A percentile compares a stretch with the other conserved stretches of the same genome.
Evolutionary conservation across 2,329 filamentous ascomycete genomes (phyloP).

Genomic region (Phyllosticta ampelicida): DNA sequence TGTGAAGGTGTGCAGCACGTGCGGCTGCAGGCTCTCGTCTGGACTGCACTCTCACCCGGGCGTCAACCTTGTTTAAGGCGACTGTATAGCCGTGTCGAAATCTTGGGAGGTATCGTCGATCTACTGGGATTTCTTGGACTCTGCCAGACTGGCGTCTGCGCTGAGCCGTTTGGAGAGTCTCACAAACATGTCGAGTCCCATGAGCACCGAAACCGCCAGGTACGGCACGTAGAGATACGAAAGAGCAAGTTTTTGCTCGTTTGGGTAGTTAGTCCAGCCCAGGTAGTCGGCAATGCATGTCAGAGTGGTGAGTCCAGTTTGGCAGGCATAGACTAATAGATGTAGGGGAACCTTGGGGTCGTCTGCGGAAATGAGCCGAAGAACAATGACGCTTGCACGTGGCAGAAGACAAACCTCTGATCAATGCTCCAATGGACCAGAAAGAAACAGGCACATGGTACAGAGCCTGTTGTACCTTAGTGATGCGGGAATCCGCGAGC

Average conservation of each 20-base stretch:
- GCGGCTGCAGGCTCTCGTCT: not conserved
- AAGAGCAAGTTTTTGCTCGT: conserved; percentile 20
- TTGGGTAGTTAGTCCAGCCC: conserved; percentile 36
- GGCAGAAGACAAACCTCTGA: conserved; percentile 31
- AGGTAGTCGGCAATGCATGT: conserved; percentile 52
- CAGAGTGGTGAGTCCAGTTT: conserved; percentile 51
- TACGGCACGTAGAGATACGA: conserved; percentile 31
- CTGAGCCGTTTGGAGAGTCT: conserved; percentile 1
- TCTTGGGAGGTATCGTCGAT: not conserved
- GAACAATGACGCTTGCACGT: conserved; percentile 10
- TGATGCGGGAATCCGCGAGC: not conserved
- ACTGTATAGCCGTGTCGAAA: not conserved
- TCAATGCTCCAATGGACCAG: conserved; percentile 48
- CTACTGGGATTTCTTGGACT: conserved; percentile 4
- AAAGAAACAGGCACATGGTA: conserved; percentile 52
- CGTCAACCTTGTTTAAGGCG: not conserved
- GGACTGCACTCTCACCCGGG: not conserved
- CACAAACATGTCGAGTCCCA: conserved; percentile 9
- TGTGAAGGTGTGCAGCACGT: not conserved
- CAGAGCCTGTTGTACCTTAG: not conserved
- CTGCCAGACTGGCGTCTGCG: not conserved
- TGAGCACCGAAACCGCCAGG: conserved; percentile 13
- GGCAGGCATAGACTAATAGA: conserved; percentile 48
- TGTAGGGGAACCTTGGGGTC: conserved; percentile 48
- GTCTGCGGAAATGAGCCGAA: conserved; percentile 29